Conservation (phyloP, 768 basidiomycete genomes). For the Pulveroboletus sp. region DNA sequence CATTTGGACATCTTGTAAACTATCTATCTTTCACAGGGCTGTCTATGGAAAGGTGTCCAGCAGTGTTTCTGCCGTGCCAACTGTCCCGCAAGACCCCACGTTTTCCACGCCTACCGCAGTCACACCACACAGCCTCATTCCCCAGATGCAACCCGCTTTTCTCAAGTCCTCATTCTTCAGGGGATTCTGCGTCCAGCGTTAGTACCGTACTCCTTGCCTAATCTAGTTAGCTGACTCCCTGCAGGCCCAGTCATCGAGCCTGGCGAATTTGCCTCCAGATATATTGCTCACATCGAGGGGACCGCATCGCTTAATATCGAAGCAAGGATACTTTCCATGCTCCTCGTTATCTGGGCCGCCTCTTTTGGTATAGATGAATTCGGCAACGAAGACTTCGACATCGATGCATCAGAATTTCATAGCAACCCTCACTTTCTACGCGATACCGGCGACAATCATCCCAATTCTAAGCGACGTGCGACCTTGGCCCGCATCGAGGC, state of each 20-base stretch:
- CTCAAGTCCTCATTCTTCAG: conserved; percentile 84
- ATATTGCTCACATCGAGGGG: conserved; percentile 61
- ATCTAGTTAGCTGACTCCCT: conserved; percentile 6
- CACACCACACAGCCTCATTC: conserved; percentile 47
- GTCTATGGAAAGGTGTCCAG: conserved; percentile 72
- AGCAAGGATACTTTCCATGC: conserved; percentile 73
- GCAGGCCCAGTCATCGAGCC: conserved; percentile 86
- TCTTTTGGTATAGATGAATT: conserved; percentile 86
- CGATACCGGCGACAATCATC: conserved; percentile 28
- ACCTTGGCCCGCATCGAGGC: conserved; percentile 57
- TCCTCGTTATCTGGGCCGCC: conserved; percentile 85
- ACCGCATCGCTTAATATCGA: conserved; percentile 62
- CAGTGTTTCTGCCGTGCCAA: conserved; percentile 26
- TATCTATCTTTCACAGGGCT: conserved; percentile 44
- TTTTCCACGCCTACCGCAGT: conserved; percentile 3
- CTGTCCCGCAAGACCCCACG: conserved; percentile 25
- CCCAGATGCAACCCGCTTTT: conserved; percentile 73
- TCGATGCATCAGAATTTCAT: conserved; percentile 1
- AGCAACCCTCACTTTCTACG: conserved; percentile 6
- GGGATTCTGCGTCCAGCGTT: conserved; percentile 84
- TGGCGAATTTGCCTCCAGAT: conserved; percentile 74
- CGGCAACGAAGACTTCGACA: conserved; percentile 43
- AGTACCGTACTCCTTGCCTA: conserved; percentile 21
- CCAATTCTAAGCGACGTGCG: conserved; percentile 37
- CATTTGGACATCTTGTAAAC: background rate